Conservation (phyloP, 2,329 filamentous ascomycete genomes). For the Pseudogymnoascus verrucosus region DNA sequence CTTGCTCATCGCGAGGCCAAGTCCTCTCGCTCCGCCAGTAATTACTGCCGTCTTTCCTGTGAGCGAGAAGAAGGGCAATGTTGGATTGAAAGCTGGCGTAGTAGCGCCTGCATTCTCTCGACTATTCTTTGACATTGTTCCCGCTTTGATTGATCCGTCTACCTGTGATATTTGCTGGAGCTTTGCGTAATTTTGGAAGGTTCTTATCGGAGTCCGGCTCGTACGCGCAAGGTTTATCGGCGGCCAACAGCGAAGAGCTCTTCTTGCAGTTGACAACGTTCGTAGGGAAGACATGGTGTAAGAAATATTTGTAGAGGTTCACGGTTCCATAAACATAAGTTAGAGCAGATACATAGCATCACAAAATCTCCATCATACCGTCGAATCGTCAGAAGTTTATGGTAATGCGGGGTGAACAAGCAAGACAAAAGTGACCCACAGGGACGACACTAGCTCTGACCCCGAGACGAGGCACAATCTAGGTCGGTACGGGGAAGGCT, state of each 20-base stretch:
- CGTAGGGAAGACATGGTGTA: background rate
- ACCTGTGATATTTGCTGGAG: background rate
- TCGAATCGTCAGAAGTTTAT: background rate
- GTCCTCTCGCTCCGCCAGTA: conserved; percentile 80
- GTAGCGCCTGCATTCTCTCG: conserved; percentile 14
- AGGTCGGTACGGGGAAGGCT: background rate
- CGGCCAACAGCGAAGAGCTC: background rate
- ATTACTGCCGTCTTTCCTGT: conserved; percentile 77
- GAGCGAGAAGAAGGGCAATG: conserved; percentile 77
- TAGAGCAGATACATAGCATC: background rate
- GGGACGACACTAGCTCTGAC: background rate
- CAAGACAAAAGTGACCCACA: background rate
- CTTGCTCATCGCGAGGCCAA: conserved; percentile 90
- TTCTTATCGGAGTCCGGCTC: background rate
- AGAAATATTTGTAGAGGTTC: background rate
- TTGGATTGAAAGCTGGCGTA: conserved; percentile 56
- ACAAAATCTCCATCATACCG: background rate
- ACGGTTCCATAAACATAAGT: background rate
- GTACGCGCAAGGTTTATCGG: background rate
- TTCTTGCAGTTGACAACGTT: background rate
- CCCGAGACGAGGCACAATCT: background rate
- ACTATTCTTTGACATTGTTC: conserved; percentile 20
- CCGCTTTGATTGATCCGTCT: background rate
- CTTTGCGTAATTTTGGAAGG: background rate
- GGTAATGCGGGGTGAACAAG: background rate